These are phyloP conservation scores for Hericium alpestre DNA, from an alignment of 768 basidiomycete genomes.

Conservation along the genomic window DNA sequence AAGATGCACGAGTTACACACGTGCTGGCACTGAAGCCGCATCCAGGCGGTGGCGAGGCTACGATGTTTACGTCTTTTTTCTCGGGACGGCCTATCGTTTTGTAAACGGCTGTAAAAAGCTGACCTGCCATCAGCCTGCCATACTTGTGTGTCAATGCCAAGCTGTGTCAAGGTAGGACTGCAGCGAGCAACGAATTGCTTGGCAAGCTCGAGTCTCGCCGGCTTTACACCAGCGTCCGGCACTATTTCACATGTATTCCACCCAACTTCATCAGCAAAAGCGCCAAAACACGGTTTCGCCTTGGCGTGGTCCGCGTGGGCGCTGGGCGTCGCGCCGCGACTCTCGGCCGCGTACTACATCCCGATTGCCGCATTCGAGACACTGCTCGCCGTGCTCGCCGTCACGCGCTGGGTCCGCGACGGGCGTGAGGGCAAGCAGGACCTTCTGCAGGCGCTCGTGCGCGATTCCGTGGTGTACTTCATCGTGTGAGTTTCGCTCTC, in stretches of 20 bases:
- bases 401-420: not conserved
- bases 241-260: conserved; percentile 53
- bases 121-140: no score
- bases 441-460: not conserved
- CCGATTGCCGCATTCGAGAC: not conserved
- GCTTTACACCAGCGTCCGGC: not conserved
- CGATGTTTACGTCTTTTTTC: no score
- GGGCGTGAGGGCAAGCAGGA: no score
- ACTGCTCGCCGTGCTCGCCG: not conserved
- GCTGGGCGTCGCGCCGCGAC: not conserved
- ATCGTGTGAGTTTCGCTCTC: not conserved
- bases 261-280: no score
- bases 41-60: no score
- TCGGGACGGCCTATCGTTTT: no score
- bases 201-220: conserved; percentile 10
- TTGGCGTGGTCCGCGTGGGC: no score
- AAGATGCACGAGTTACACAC: no score
- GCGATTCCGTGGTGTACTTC: not conserved
- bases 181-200: conserved; percentile 39
- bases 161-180: conserved; percentile 39
- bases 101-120: no score
- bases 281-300: no score
- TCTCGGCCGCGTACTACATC: not conserved
- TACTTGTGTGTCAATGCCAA: conserved; percentile 60
- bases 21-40: no score